Evolutionary conservation across 768 basidiomycete genomes (phyloP), one percentile per base, ranked within the genome.

Genomic region (Gloeopeniophorella convolvens): DNA sequence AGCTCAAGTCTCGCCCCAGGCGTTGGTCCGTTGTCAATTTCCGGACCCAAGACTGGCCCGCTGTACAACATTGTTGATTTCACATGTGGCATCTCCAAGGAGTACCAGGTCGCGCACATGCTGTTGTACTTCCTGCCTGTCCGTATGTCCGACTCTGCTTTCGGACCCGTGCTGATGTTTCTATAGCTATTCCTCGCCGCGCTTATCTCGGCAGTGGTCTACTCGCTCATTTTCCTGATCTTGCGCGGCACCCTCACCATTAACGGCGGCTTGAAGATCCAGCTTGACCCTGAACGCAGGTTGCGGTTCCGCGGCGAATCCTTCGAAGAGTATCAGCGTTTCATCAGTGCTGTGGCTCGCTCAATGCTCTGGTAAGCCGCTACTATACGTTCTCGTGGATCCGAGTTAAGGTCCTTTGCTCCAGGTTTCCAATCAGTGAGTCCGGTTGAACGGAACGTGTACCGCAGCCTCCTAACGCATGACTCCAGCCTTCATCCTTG

Each of bases 291-390:
- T 24, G 64, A 74, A 28, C 67, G 74, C 48, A 76, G 73, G 70
- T 66, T 63, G 32, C 67, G 64, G 13, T 56, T 59, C 37, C 61
- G 66, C 32, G 60, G 58, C 28, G 50, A 49, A 32, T 54, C 51
- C 21, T 63, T 60, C 20, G 71, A 74, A 43, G 74, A 76, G 47
- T 85, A 86, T 59, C 74, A 77, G 50, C 72, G 69, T 21, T 84
- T 86, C 60, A 70, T 87, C 23, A 70, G 70, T 26, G 71, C 73
- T n/a, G 72, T 89, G 45, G 75, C 81, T 23, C 70, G 75, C 52
- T 80, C 76, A 49, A 83, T 87, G 82, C 68, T 86, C 37, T 88
- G 83, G 86, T 86, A 56, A 48, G 76, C 63, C 26, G 28, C 59
- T 5, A 16, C 31, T 21, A 4, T 34, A 27, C 51, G 30, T 6